A percentile compares a stretch with the other conserved stretches of the same genome.
Conservation (phyloP, 768 basidiomycete genomes). For the Sistotremastrum suecicum region DNA sequence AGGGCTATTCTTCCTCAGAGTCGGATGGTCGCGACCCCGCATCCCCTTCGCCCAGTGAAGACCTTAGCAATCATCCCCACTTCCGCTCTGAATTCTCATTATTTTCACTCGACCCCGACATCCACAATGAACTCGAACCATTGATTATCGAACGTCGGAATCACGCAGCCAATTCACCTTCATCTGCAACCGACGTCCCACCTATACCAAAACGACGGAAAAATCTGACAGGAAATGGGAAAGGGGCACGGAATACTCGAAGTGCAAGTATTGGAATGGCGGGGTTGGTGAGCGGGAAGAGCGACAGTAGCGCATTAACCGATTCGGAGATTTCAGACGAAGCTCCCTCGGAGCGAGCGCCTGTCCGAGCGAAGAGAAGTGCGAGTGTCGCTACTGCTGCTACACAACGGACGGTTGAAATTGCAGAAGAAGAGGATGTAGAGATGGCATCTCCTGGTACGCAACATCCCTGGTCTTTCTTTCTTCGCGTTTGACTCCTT, state of each 20-base stretch:
- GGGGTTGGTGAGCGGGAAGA: slow-evolving; percentile 67
- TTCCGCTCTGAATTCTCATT: slow-evolving; percentile 57
- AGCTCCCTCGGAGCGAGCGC: background rate
- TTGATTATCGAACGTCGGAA: slow-evolving; percentile 50
- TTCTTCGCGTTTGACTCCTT: no score
- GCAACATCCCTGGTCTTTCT: no score
- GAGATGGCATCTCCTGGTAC: no score
- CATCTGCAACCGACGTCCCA: slow-evolving; percentile 42
- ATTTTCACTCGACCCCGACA: slow-evolving; percentile 37
- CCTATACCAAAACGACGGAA: slow-evolving; percentile 26
- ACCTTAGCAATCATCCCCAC: slow-evolving; percentile 54
- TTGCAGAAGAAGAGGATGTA: no score
- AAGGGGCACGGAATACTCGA: slow-evolving; percentile 33
- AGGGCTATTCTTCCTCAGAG: slow-evolving; percentile 23
- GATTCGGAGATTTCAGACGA: slow-evolving; percentile 68
- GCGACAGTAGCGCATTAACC: slow-evolving; percentile 73
- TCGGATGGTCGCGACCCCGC: slow-evolving; percentile 30
- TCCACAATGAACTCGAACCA: slow-evolving; percentile 32
- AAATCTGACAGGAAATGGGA: slow-evolving; percentile 21
- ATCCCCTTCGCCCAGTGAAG: slow-evolving; percentile 57
- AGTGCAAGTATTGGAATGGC: slow-evolving; percentile 41
- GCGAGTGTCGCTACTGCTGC: no score
- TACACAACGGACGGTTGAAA: no score
- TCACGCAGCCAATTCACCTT: slow-evolving; percentile 42
- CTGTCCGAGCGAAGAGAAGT: no score